These are phyloP conservation scores for Lepidopterella palustris DNA, from an alignment of 495 filamentous ascomycete species.

Conservation along the genomic window DNA sequence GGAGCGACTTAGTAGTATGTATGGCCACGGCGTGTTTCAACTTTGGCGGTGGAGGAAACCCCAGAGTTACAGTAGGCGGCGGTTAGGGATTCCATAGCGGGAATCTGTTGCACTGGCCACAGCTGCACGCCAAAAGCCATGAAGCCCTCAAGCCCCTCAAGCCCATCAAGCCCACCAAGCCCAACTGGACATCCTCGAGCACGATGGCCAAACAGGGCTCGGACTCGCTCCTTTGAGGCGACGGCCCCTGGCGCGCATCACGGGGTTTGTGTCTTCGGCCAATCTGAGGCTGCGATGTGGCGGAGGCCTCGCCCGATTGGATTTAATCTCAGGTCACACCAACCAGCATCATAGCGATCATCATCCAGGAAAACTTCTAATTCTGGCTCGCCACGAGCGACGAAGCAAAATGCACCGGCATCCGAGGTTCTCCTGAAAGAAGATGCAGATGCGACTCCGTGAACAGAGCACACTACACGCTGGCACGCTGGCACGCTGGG, in stretches of 20 bases:
- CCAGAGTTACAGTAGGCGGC: not conserved
- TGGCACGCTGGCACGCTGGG: too few relatives aligned
- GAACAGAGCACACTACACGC: not conserved
- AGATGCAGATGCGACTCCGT: not conserved
- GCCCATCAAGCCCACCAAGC: not conserved
- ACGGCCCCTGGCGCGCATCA: not conserved
- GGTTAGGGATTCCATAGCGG: not conserved
- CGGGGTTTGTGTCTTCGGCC: not conserved
- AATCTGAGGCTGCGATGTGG: not conserved
- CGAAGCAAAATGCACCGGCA: not conserved
- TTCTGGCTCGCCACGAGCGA: not conserved
- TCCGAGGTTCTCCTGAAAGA: not conserved
- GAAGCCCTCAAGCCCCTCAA: not conserved
- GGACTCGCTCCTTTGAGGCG: too few relatives aligned
- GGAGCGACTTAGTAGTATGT: not conserved
- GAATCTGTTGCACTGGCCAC: not conserved
- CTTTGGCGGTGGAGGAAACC: too few relatives aligned
- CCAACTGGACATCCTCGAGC: too few relatives aligned
- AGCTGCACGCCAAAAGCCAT: not conserved
- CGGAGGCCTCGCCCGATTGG: slow-evolving; percentile 9
- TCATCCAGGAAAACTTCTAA: not conserved
- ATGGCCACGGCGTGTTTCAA: too few relatives aligned
- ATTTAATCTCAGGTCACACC: slow-evolving; percentile 8
- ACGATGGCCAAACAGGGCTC: too few relatives aligned
- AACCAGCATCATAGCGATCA: slow-evolving; percentile 5